phyloP scores from a whole-genome alignment of 495 filamentous ascomycete species.

The Penicillium herquei region DNA sequence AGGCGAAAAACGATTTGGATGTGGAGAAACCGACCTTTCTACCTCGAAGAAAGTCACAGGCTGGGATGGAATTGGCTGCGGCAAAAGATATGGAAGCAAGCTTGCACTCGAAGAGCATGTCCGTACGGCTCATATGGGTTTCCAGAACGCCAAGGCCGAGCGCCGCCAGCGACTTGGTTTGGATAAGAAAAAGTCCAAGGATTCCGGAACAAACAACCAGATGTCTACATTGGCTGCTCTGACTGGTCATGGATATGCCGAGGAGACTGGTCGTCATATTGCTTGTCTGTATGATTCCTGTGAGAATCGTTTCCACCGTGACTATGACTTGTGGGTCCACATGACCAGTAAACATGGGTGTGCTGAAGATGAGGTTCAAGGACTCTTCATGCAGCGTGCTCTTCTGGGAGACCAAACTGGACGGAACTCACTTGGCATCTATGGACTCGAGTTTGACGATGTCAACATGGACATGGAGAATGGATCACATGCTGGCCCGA shows the following conservation, averaged over 20 bases:
- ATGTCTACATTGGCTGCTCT: conserved; percentile 47
- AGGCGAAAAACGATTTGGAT: conserved; percentile 65
- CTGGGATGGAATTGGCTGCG: conserved; percentile 73
- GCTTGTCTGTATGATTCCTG: conserved; percentile 56
- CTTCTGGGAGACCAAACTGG: conserved; percentile 32
- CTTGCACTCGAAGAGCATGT: conserved; percentile 78
- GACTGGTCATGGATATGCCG: conserved; percentile 57
- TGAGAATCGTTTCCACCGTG: conserved; percentile 58
- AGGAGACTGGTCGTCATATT: conserved; percentile 53
- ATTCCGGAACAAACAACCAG: conserved; percentile 7
- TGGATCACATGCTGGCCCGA: neutral
- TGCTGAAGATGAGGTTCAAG: conserved; percentile 49
- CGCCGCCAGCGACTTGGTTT: conserved; percentile 39
- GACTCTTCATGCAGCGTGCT: conserved; percentile 44
- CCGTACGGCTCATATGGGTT: conserved; percentile 68
- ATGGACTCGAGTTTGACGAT: conserved; percentile 42
- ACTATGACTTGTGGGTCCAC: conserved; percentile 68
- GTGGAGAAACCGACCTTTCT: conserved; percentile 63
- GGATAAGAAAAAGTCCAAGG: conserved; percentile 21
- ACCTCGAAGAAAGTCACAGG: conserved; percentile 53
- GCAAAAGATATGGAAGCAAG: conserved; percentile 65
- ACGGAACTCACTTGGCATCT: conserved; percentile 39
- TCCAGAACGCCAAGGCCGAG: conserved; percentile 45
- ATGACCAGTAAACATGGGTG: conserved; percentile 53
- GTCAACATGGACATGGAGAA: neutral